Evolutionary conservation across 2,329 filamentous ascomycete species (phyloP).

Genomic region (Colletotrichum gigasporum): DNA sequence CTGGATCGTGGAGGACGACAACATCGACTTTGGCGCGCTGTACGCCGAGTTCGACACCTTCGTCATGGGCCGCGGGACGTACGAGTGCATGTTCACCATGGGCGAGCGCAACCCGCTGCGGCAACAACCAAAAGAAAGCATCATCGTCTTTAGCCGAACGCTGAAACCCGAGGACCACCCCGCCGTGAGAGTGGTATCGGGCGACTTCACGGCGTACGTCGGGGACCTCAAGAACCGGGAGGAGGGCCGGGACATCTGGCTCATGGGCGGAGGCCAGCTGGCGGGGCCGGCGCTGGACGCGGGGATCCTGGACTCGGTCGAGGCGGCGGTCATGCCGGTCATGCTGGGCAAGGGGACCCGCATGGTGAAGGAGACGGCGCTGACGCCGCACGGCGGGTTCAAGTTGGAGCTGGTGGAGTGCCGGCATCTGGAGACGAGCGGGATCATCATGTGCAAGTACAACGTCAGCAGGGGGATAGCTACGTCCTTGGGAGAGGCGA

Average conservation of each 20-base stretch:
- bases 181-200: slow-evolving; percentile 36
- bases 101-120: slow-evolving; percentile 36
- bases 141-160: slow-evolving; percentile 41
- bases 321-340: slow-evolving; percentile 40
- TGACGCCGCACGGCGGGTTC: background rate
- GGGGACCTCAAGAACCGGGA: slow-evolving; percentile 32
- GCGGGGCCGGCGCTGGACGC: slow-evolving; percentile 39
- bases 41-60: slow-evolving; percentile 43
- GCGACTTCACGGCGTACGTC: slow-evolving; percentile 34
- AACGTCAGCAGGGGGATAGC: slow-evolving; percentile 16
- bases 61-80: slow-evolving; percentile 48
- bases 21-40: slow-evolving; percentile 43
- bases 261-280: slow-evolving; percentile 46
- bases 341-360: slow-evolving; percentile 37
- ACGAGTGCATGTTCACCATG: slow-evolving; percentile 38
- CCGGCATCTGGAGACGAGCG: slow-evolving; percentile 30
- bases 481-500: slow-evolving; percentile 13
- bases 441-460: slow-evolving; percentile 36
- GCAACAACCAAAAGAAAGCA: slow-evolving; percentile 25
- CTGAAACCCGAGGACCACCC: slow-evolving; percentile 35
- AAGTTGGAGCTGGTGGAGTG: slow-evolving; percentile 27
- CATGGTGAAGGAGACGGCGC: slow-evolving; percentile 31
- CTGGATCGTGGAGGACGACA: slow-evolving; percentile 43
- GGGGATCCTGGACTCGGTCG: slow-evolving; percentile 42
- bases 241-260: slow-evolving; percentile 43